Evolutionary conservation across 2,329 filamentous ascomycete genomes (phyloP), one percentile per base, ranked within the genome.

Genomic region (Aspergillus pseudoterreus): DNA sequence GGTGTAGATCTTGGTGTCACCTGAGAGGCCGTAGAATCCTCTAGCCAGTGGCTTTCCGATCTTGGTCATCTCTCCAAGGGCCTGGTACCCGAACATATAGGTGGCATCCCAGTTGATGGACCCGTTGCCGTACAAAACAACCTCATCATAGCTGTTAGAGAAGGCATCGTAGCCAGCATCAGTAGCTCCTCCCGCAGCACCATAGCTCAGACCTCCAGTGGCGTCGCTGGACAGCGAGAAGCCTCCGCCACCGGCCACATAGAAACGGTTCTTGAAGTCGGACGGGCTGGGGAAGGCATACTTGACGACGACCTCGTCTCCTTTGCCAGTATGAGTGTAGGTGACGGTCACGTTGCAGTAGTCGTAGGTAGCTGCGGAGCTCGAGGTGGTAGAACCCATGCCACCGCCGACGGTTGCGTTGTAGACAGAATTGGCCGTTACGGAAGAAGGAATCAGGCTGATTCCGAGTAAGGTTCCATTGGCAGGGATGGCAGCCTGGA

Each of bases 41-140:
- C 65, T 67, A 4, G 75, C 70, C 27, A 78, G 66, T 41, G 68
- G 63, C 59, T 78, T 78, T 17, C 75, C 76, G 10, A 79, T 61
- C 8, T 64, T 57, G 10, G 75, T 78, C 71, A 81, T 74, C 62
- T 83, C 80, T 43, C 75, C 74, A 1, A 81, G 66, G 0, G 75
- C 79, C 54, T 76, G 70, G 64, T 82, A 82, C 1, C 67, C 53
- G 46, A 67, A 67, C 65, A 67, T 67, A 49, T 67, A 62, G 11
- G 63, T 66, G 11, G 62, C 62, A 38, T 67, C 64, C 64, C 64
- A 67, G 54, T 67, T 67, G 51, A 67, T 62, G 3, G 76, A 75
- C 10, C 78, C 78, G 51, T 82, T 80, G n/a, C 73, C 65, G 45
- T 65, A 62, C 1, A 79, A 65, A 12, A 72, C 67, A 1, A 75